phyloP scores from a whole-genome alignment of 805 yeast species.

The Metschnikowia continentalis region DNA sequence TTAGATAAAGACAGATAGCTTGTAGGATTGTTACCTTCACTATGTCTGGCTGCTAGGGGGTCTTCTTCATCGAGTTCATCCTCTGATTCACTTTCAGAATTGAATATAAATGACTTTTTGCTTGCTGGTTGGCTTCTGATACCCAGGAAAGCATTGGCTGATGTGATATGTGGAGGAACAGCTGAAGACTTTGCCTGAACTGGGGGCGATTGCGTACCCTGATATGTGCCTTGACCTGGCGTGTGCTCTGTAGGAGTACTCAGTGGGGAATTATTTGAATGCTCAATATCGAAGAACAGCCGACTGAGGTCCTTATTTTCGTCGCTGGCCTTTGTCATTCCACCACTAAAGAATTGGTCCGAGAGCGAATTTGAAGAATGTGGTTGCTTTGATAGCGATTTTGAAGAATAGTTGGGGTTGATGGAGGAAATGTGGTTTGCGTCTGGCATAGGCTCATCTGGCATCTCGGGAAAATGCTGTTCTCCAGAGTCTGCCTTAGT shows the following conservation, averaged over 20 bases:
- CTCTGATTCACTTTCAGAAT: slow-evolving; percentile 34
- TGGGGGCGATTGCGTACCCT: slow-evolving; percentile 16
- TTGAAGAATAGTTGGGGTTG: slow-evolving; percentile 33
- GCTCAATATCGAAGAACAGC: slow-evolving; percentile 13
- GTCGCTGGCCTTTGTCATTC: slow-evolving; percentile 14
- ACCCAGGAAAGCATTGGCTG: slow-evolving; percentile 40
- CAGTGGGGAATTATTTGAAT: slow-evolving; percentile 2
- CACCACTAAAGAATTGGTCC: slow-evolving; percentile 34
- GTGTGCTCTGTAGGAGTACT: neutral
- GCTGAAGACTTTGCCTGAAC: slow-evolving; percentile 36
- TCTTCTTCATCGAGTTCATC: slow-evolving; percentile 26
- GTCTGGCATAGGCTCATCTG: slow-evolving; percentile 23
- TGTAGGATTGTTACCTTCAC: slow-evolving; percentile 15
- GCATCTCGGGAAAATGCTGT: slow-evolving; percentile 21
- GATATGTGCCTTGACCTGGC: slow-evolving; percentile 5
- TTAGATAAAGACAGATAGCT: slow-evolving; percentile 47
- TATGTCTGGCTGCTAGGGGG: slow-evolving; percentile 3
- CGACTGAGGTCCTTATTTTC: slow-evolving; percentile 8
- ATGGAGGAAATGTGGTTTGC: slow-evolving; percentile 24
- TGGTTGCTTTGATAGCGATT: slow-evolving; percentile 40
- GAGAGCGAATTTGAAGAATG: slow-evolving; percentile 38
- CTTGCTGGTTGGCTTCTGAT: slow-evolving; percentile 12
- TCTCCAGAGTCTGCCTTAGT: slow-evolving; percentile 14
- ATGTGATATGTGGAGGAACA: slow-evolving; percentile 40
- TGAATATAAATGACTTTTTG: slow-evolving; percentile 32